Percentiles rank a stretch among this genome's conserved stretches.
These are phyloP conservation scores for Ophiostoma sp. DNA, from an alignment of 2,329 filamentous ascomycete genomes.

Conservation along the genomic window DNA sequence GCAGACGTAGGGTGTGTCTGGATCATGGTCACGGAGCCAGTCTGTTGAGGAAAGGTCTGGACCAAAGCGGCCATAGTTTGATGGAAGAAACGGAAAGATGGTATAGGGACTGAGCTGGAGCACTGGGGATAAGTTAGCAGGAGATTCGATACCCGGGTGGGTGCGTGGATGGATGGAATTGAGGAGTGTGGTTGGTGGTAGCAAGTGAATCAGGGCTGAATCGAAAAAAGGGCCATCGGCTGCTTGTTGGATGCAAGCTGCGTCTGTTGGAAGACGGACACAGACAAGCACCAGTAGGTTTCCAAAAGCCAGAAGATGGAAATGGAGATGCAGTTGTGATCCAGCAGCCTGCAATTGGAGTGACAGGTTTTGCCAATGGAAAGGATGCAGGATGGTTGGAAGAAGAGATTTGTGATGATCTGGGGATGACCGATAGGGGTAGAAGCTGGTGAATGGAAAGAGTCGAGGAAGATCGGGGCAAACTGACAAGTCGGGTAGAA, in stretches of 20 bases:
- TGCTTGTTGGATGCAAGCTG: background rate
- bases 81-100: background rate
- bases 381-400: background rate
- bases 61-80: conserved; percentile 75
- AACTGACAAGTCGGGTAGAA: conserved; percentile 7
- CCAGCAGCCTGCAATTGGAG: background rate
- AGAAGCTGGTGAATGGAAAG: background rate
- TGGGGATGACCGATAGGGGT: background rate
- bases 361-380: background rate
- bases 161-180: background rate
- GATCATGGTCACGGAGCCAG: conserved; percentile 67
- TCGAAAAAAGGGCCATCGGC: background rate
- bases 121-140: background rate
- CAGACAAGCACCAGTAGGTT: background rate
- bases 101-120: background rate
- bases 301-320: background rate
- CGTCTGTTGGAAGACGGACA: background rate
- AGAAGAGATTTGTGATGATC: background rate
- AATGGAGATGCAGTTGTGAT: background rate
- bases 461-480: conserved; percentile 1
- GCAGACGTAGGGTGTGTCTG: conserved; percentile 58
- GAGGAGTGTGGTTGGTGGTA: background rate
- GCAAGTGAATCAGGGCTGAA: background rate
- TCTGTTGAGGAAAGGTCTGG: conserved; percentile 73
- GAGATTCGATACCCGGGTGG: background rate